Percentiles rank a stretch among this genome's conserved stretches.
Evolutionary conservation across 345 rosid genomes (phyloP).

Genomic region (Sapria himalayana): DNA sequence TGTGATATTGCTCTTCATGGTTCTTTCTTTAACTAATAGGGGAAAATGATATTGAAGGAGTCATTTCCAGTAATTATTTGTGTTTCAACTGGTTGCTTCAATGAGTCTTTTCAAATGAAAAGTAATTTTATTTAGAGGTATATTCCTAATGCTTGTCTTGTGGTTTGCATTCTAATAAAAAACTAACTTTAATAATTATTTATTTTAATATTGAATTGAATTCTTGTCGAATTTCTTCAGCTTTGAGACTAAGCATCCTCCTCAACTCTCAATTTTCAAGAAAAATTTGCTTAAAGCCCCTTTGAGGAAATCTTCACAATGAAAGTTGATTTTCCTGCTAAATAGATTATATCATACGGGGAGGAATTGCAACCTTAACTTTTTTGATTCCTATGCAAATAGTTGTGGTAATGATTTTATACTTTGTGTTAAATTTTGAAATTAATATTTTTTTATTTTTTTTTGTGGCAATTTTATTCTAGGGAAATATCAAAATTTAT

Average conservation of each 20-base stretch:
- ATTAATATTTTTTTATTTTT: no score
- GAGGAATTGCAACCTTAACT: background rate
- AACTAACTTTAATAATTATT: constrained; percentile 2
- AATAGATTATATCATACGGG: constrained; percentile 72
- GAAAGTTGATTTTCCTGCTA: constrained; percentile 59
- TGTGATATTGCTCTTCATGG: background rate
- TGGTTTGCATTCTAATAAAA: constrained; percentile 3
- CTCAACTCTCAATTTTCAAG: constrained; percentile 50
- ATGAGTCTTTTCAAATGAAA: constrained; percentile 57
- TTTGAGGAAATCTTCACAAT: constrained; percentile 58
- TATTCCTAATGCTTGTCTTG: no score
- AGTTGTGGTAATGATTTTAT: no score
- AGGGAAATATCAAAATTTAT: no score
- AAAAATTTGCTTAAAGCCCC: constrained; percentile 49
- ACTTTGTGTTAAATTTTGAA: no score
- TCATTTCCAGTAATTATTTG: constrained; percentile 49
- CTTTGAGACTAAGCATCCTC: constrained; percentile 60
- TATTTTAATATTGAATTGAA: no score
- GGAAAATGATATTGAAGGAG: constrained; percentile 23
- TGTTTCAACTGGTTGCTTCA: constrained; percentile 25
- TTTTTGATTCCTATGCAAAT: constrained; percentile 1
- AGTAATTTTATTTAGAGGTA: constrained; percentile 47
- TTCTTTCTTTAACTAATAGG: constrained; percentile 20
- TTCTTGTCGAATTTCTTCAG: no score
- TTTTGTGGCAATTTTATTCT: no score